A percentile compares a stretch with the other conserved stretches of the same genome.
These are phyloP conservation scores for Pythium phragmitis DNA, from an alignment of 352 stramenopile genomes.

Conservation along the genomic window DNA sequence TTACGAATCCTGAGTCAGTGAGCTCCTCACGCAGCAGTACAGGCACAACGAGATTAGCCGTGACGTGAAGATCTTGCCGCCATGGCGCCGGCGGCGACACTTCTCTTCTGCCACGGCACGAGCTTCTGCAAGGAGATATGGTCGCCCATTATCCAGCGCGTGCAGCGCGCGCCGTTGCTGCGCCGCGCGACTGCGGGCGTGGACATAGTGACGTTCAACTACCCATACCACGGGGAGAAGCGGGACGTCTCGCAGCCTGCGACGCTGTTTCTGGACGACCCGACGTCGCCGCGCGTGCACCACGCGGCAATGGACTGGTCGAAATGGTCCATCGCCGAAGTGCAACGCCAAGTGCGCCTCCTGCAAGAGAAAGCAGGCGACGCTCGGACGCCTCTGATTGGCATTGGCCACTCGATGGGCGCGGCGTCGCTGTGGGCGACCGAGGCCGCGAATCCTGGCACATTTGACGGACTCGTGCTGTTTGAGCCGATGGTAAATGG, in stretches of 20 bases:
- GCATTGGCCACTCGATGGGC: slow-evolving; percentile 53
- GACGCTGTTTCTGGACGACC: slow-evolving; percentile 29
- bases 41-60: too few species aligned
- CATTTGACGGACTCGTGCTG: too few species aligned
- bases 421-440: slow-evolving; percentile 32
- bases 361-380: slow-evolving; percentile 15
- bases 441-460: slow-evolving; percentile 15
- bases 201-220: slow-evolving; percentile 33
- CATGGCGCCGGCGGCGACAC: slow-evolving; percentile 14
- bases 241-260: slow-evolving; percentile 35
- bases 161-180: slow-evolving; percentile 36
- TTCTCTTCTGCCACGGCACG: slow-evolving; percentile 47
- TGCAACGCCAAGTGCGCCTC: slow-evolving; percentile 10
- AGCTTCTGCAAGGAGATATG: slow-evolving; percentile 56
- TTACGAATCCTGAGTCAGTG: too few species aligned
- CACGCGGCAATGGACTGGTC: slow-evolving; percentile 38
- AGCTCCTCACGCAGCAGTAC: too few species aligned
- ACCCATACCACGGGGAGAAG: slow-evolving; percentile 42
- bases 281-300: slow-evolving; percentile 26
- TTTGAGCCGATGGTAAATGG: too few species aligned
- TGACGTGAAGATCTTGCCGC: too few species aligned
- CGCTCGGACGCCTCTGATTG: slow-evolving; percentile 37
- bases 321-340: slow-evolving; percentile 21
- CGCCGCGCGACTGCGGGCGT: neutral
- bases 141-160: slow-evolving; percentile 37